Evolutionary conservation across 116 monocot genomes (phyloP), one percentile per base, ranked within the genome.

Genomic region (Posidonia oceanica): DNA sequence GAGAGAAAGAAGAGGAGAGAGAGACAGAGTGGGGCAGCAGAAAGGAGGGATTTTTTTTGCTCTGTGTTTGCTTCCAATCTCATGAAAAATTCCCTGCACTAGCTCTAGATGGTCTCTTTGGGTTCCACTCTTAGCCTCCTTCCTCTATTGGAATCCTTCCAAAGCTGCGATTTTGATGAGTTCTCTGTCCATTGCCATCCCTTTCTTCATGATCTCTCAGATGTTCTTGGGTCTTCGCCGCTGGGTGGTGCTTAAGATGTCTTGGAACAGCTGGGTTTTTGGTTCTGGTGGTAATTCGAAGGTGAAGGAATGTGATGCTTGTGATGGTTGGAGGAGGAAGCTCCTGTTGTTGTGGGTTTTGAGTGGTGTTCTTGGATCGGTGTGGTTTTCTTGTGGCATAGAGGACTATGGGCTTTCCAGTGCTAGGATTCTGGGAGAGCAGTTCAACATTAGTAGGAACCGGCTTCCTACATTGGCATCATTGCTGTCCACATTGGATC

Each of bases 341-440:
- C 22, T 76, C 12, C 14, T 80, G 44, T 37, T 80, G 53, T 59
- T 81, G 66, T 87, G 75, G 76, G 38, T 87, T 61, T 64, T 87
- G 67, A 44, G 68, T 76, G 74, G 78, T 62, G 56, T 81, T 76
- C 57, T 76, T 39, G 78, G 78, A 14, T 81, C 75, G 42, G 4
- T 81, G 36, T 75, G 83, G 75, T 75, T 81, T 23, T 83, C 75
- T 48, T 67, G 77, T 69, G 64, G 59, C 48, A 16, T 75, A 15
- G 76, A 63, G 18, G 70, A 54, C 14, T 72, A 37, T 54, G 70
- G 66, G 4, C 14, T 61, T 42, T 71, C 66, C 66, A 78, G 54
- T 70, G 75, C 53, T 20, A 67, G 65, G 38, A 68, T 37, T 36
- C 68, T 77, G 62, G 59, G 56, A 13, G 71, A 77, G 20, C 64